phyloP scores from a whole-genome alignment of 2,329 filamentous ascomycete genomes.

The Talaromyces sp. region DNA sequence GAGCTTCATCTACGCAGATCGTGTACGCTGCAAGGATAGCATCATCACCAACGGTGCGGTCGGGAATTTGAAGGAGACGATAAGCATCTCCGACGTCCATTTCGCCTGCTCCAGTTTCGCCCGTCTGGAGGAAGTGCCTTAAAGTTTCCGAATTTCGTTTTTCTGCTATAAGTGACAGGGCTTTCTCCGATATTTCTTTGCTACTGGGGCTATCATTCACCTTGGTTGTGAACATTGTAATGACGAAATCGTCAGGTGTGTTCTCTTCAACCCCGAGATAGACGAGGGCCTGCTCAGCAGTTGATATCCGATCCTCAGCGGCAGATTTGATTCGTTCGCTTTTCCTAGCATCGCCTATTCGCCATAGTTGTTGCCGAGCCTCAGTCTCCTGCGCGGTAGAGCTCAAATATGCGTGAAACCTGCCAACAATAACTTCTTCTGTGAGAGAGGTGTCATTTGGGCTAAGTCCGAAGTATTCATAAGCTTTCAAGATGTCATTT shows the following conservation, averaged over 20 bases:
- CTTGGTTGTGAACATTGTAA: conserved; percentile 57
- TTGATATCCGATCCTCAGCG: conserved; percentile 58
- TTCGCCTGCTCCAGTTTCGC: conserved; percentile 47
- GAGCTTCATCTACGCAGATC: conserved; percentile 45
- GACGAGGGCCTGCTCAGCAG: conserved; percentile 61
- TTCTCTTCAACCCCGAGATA: conserved; percentile 55
- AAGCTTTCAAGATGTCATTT: conserved; percentile 57
- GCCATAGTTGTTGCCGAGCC: conserved; percentile 54
- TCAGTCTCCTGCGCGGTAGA: conserved; percentile 57
- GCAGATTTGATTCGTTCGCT: conserved; percentile 59
- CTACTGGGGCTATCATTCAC: conserved; percentile 53
- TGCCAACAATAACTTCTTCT: conserved; percentile 61
- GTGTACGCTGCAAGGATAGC: conserved; percentile 50
- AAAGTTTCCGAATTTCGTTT: conserved; percentile 55
- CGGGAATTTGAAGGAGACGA: conserved; percentile 50
- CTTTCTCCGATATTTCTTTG: conserved; percentile 52
- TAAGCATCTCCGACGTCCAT: conserved; percentile 58
- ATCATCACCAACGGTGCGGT: conserved; percentile 52
- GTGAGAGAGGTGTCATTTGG: conserved; percentile 44
- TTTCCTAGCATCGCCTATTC: conserved; percentile 57
- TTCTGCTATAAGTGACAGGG: conserved; percentile 58
- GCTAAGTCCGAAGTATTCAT: conserved; percentile 57
- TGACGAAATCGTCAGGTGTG: conserved; percentile 56
- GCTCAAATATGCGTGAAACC: conserved; percentile 58
- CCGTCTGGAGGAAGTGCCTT: conserved; percentile 52